These are phyloP conservation scores for Macrolepiota albuminosa DNA, from an alignment of 768 basidiomycete species.

Conservation along the genomic window DNA sequence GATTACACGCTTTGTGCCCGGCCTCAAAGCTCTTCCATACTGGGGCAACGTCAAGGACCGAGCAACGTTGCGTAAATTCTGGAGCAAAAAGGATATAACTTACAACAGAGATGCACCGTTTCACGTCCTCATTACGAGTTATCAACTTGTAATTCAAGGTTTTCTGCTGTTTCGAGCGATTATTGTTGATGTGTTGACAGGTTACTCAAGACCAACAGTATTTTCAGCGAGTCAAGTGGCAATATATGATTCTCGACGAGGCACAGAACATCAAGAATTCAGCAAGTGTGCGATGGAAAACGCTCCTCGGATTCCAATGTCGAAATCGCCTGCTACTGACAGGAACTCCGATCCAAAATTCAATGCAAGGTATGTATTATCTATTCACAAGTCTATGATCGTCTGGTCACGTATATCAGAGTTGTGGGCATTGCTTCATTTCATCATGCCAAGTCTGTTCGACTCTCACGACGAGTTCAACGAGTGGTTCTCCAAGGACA, in stretches of 20 bases:
- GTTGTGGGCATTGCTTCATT: slow-evolving; percentile 96
- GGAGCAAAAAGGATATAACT: slow-evolving; percentile 96
- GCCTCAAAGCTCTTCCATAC: slow-evolving; percentile 91
- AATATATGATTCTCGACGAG: slow-evolving; percentile 99
- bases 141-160: slow-evolving; percentile 69
- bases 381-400: not conserved
- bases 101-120: slow-evolving; percentile 95
- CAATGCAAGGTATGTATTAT: slow-evolving; percentile 82
- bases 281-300: slow-evolving; percentile 94
- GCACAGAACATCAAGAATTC: slow-evolving; percentile 99
- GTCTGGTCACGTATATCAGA: slow-evolving; percentile 42
- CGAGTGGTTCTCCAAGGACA: slow-evolving; percentile 99
- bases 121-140: slow-evolving; percentile 95
- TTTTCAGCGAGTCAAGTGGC: slow-evolving; percentile 97
- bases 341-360: slow-evolving; percentile 98
- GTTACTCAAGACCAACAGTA: slow-evolving; percentile 97
- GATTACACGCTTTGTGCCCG: slow-evolving; percentile 90
- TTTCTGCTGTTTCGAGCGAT: not conserved
- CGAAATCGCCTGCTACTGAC: slow-evolving; percentile 92
- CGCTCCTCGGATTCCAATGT: slow-evolving; percentile 91
- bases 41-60: slow-evolving; percentile 99
- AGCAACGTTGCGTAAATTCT: slow-evolving; percentile 90
- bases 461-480: slow-evolving; percentile 99
- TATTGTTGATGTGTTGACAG: slow-evolving; percentile 30
- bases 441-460: slow-evolving; percentile 99